Conservation (phyloP, 2,329 filamentous ascomycete species). For the Colletotrichum aenigma region DNA sequence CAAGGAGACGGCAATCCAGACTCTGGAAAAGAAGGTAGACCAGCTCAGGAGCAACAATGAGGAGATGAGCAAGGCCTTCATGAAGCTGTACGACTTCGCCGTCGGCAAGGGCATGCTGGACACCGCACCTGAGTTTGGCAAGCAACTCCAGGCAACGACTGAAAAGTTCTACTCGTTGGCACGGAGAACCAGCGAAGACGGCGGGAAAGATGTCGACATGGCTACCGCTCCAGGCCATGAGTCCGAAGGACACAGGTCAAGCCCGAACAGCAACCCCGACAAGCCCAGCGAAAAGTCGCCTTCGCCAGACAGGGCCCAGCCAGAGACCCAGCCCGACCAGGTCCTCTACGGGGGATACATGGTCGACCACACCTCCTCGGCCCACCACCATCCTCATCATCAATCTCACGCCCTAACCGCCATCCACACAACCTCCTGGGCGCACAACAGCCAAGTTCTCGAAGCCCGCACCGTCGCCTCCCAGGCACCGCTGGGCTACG, state of each 20-base stretch:
- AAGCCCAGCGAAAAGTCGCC: conserved; percentile 10
- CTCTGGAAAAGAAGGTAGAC: conserved; percentile 72
- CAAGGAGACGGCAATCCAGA: conserved; percentile 81
- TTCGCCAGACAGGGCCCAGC: conserved; percentile 11
- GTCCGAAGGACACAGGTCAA: background rate
- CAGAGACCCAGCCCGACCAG: background rate
- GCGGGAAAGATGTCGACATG: conserved; percentile 32
- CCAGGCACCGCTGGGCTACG: conserved; percentile 33
- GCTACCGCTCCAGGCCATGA: conserved; percentile 8
- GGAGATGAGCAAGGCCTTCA: conserved; percentile 75
- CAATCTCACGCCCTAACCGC: background rate
- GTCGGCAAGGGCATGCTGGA: conserved; percentile 62
- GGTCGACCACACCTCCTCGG: conserved; percentile 22
- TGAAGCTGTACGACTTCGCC: conserved; percentile 68
- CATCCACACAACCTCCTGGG: conserved; percentile 6
- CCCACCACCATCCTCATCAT: background rate
- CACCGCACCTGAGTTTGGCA: conserved; percentile 59
- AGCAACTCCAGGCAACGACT: conserved; percentile 60
- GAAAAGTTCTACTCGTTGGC: conserved; percentile 62
- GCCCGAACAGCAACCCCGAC: background rate
- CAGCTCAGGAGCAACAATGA: conserved; percentile 72
- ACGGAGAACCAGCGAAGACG: conserved; percentile 49
- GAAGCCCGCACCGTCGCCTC: background rate
- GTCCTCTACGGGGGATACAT: conserved; percentile 30
- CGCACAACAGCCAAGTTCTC: background rate